phyloP scores from a whole-genome alignment of 805 yeast species.

The Helenozyma rhizophorensis region DNA sequence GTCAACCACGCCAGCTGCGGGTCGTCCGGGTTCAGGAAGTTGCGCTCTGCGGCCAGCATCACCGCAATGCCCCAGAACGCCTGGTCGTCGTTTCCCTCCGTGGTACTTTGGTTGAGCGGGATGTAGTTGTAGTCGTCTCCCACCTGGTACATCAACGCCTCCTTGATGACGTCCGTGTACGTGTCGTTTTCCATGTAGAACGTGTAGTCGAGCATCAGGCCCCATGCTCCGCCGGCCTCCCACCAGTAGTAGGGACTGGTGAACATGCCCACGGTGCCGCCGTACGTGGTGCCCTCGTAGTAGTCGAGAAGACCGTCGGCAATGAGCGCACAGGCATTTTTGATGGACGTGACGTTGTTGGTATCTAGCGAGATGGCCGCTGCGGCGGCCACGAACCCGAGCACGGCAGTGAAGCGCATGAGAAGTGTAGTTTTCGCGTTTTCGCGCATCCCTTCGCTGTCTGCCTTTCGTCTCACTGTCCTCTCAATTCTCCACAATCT shows the following conservation, averaged over 20 bases:
- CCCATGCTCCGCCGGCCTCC: conserved; percentile 98
- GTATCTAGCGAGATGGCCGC: conserved; percentile 34
- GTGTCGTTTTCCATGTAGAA: conserved; percentile 66
- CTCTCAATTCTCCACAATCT: too few species aligned
- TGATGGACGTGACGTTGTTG: conserved; percentile 41
- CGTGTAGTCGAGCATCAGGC: conserved; percentile 76
- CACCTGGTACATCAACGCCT: conserved; percentile 67
- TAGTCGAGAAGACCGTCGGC: conserved; percentile 77
- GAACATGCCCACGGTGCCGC: conserved; percentile 86
- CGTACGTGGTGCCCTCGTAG: conserved; percentile 62
- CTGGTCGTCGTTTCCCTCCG: conserved; percentile 98
- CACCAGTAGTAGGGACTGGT: conserved; percentile 94
- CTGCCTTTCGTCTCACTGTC: too few species aligned
- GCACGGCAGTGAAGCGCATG: not conserved
- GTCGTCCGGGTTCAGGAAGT: conserved; percentile 66
- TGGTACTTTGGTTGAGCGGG: conserved; percentile 82
- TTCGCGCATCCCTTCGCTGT: too few species aligned
- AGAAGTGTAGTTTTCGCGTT: too few species aligned
- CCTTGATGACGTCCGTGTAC: conserved; percentile 52
- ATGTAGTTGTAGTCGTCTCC: conserved; percentile 67
- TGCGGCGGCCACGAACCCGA: conserved; percentile 8
- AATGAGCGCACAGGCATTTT: conserved; percentile 54
- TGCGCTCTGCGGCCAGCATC: conserved; percentile 88
- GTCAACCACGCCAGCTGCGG: conserved; percentile 67
- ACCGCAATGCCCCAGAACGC: conserved; percentile 95